Evolutionary conservation across 306 rosid species (phyloP).

Genomic region (Vigna nakashimae): DNA sequence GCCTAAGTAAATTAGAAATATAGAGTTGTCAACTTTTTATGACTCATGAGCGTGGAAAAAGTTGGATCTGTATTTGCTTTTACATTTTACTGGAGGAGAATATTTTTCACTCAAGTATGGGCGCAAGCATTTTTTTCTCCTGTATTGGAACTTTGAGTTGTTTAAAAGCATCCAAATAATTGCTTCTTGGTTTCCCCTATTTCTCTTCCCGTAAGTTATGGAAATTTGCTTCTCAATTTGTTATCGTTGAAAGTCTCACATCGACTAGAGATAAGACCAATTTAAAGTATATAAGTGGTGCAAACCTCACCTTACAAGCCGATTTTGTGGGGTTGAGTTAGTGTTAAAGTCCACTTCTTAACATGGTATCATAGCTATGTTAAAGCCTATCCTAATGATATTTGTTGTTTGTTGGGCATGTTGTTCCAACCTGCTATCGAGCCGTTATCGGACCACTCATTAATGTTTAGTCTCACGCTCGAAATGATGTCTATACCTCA

Average conservation of each 20-base stretch:
- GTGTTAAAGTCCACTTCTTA: too few species aligned
- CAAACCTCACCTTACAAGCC: too few species aligned
- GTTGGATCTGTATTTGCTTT: slow-evolving; percentile 28
- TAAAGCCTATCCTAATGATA: too few species aligned
- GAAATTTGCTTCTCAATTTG: slow-evolving; percentile 12
- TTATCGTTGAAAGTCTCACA: neutral
- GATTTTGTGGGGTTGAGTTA: too few species aligned
- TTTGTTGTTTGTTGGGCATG: too few species aligned
- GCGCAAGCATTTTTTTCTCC: neutral
- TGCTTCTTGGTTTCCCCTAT: slow-evolving; percentile 20
- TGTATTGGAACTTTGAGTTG: slow-evolving; percentile 32
- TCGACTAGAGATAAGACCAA: too few species aligned
- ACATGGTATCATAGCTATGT: too few species aligned
- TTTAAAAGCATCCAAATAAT: slow-evolving; percentile 27
- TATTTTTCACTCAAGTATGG: slow-evolving; percentile 14
- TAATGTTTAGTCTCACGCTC: too few species aligned
- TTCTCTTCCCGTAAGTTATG: slow-evolving; percentile 17
- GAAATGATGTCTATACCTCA: too few species aligned
- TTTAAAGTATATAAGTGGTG: too few species aligned
- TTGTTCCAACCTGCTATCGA: too few species aligned
- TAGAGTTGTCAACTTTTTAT: slow-evolving; percentile 4
- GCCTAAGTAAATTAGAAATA: slow-evolving; percentile 34
- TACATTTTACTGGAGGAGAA: slow-evolving; percentile 25
- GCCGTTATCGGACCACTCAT: too few species aligned
- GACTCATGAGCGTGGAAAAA: slow-evolving; percentile 10